A percentile compares a stretch with the other conserved stretches of the same genome.
phyloP scores from a whole-genome alignment of 257 asterid species.

The Lantana camara region DNA sequence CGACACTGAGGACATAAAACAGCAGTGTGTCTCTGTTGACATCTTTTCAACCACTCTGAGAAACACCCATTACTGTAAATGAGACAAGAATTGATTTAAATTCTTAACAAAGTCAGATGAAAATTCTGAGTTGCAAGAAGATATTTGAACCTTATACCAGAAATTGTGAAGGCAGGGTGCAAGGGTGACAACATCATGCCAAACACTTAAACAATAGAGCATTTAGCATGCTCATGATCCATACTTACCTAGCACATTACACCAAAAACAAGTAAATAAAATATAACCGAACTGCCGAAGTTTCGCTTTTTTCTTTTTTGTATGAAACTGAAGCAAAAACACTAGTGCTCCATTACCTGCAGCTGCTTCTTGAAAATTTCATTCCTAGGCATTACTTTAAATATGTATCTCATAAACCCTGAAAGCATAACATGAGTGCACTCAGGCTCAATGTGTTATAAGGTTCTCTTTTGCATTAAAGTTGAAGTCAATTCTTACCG shows the following conservation, averaged over 20 bases:
- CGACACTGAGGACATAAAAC: slow-evolving; percentile 94
- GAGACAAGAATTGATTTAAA: slow-evolving; percentile 28
- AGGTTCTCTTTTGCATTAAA: not conserved
- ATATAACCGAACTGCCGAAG: slow-evolving; percentile 9
- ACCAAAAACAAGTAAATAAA: too few species aligned
- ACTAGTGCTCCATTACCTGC: slow-evolving; percentile 52
- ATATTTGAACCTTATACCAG: slow-evolving; percentile 52
- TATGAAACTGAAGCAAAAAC: slow-evolving; percentile 9
- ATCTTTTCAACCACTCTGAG: slow-evolving; percentile 97
- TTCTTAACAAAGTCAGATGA: slow-evolving; percentile 6
- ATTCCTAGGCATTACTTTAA: slow-evolving; percentile 69
- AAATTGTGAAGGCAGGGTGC: slow-evolving; percentile 99
- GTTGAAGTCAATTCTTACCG: slow-evolving; percentile 40
- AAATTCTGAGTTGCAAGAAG: slow-evolving; percentile 9
- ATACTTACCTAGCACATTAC: slow-evolving; percentile 50
- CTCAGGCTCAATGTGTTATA: not conserved
- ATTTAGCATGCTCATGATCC: slow-evolving; percentile 87
- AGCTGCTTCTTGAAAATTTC: slow-evolving; percentile 55
- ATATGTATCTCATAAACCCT: slow-evolving; percentile 78
- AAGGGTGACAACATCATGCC: slow-evolving; percentile 98
- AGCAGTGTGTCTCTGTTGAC: slow-evolving; percentile 64
- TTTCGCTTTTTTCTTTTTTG: slow-evolving; percentile 17
- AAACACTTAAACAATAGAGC: slow-evolving; percentile 85
- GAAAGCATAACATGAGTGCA: slow-evolving; percentile 27
- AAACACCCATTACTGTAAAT: slow-evolving; percentile 91